Conservation (phyloP, 345 rosid species). For the Gossypium mustelinum region DNA sequence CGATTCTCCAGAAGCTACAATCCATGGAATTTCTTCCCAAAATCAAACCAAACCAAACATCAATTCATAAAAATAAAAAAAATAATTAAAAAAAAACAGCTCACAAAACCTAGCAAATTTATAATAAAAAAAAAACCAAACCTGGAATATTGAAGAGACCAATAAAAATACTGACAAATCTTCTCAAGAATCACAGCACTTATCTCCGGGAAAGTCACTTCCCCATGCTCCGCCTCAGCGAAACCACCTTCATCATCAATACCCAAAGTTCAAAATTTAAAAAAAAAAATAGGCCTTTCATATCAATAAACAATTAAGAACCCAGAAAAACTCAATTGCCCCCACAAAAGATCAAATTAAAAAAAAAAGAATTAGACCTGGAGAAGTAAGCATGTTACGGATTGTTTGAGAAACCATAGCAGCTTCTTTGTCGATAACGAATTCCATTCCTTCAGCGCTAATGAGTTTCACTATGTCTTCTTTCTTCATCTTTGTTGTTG, state of each 20-base stretch:
- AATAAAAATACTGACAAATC: slow-evolving; percentile 84
- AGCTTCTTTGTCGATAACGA: slow-evolving; percentile 71
- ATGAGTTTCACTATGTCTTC: slow-evolving; percentile 74
- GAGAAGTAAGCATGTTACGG: slow-evolving; percentile 87
- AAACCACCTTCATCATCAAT: slow-evolving; percentile 30
- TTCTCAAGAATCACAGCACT: slow-evolving; percentile 78
- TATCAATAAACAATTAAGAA: slow-evolving; percentile 11
- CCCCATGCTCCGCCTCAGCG: slow-evolving; percentile 67
- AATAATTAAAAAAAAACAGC: neutral
- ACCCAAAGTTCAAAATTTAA: neutral
- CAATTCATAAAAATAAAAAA: neutral
- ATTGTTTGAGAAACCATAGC: slow-evolving; percentile 92
- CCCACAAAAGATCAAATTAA: neutral
- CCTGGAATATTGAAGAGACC: slow-evolving; percentile 89
- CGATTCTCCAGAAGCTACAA: neutral
- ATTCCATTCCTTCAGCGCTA: slow-evolving; percentile 78
- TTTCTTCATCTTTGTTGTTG: slow-evolving; percentile 38
- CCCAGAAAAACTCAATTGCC: neutral
- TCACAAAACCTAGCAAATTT: neutral
- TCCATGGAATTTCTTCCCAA: neutral
- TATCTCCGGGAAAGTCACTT: slow-evolving; percentile 81
- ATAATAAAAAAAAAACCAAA: neutral
- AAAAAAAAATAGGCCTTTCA: neutral
- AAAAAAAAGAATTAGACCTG: slow-evolving; percentile 32
- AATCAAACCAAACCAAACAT: neutral